These are phyloP conservation scores for Trichosanthes truncata DNA, from an alignment of 306 rosid species.

Conservation along the genomic window DNA sequence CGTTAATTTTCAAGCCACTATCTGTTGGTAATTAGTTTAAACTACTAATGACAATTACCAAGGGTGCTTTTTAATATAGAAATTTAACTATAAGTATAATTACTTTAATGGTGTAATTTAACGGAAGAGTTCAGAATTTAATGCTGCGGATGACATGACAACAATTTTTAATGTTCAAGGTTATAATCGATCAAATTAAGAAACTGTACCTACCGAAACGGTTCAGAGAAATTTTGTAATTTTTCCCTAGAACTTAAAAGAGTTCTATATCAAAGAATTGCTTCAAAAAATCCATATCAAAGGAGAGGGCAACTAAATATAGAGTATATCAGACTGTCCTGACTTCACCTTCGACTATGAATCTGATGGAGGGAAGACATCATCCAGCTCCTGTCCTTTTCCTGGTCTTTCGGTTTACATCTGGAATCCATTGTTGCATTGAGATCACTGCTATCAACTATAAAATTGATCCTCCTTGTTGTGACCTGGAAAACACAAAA, in stretches of 20 bases:
- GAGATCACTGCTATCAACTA: constrained; percentile 53
- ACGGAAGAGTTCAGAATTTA: not conserved
- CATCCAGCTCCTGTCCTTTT: constrained; percentile 83
- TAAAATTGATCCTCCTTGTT: constrained; percentile 78
- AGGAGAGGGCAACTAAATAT: constrained; percentile 10
- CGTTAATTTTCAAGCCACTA: not conserved
- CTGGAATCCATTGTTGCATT: constrained; percentile 26
- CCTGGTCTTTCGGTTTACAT: constrained; percentile 31
- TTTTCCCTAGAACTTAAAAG: not conserved
- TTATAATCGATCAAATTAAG: not conserved
- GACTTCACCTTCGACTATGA: constrained; percentile 76
- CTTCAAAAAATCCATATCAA: not conserved
- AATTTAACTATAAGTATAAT: not conserved
- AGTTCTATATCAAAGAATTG: not conserved
- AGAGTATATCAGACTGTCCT: constrained; percentile 8
- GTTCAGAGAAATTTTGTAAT: not conserved
- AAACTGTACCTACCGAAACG: not conserved
- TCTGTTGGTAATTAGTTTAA: not conserved
- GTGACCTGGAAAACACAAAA: constrained; percentile 57
- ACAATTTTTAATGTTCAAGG: not conserved
- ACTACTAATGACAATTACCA: not conserved
- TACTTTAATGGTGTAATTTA: not conserved
- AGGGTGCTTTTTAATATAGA: not conserved
- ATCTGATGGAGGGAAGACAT: constrained; percentile 89
- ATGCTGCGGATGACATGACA: not conserved